A percentile compares a stretch with the other conserved stretches of the same genome.
Evolutionary conservation across 768 basidiomycete species (phyloP).

Genomic region (Gloeopeniophorella convolvens): DNA sequence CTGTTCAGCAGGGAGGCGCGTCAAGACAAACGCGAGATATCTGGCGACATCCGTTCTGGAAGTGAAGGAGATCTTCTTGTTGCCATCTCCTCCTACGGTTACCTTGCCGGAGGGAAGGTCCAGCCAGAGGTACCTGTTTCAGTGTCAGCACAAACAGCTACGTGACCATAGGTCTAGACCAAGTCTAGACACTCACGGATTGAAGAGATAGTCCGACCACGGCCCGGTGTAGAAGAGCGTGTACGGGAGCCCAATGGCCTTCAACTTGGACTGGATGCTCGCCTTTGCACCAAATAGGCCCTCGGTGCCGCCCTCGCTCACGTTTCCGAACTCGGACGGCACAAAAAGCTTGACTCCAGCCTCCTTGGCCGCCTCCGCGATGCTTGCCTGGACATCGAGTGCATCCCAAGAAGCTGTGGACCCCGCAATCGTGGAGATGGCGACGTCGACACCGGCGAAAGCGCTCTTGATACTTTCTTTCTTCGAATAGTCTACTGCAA

Average conservation of each 20-base stretch:
- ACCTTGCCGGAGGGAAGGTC: slow-evolving; percentile 19
- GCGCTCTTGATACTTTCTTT: slow-evolving; percentile 7
- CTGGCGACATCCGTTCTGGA: slow-evolving; percentile 20
- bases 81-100: slow-evolving; percentile 16
- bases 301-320: slow-evolving; percentile 10
- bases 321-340: slow-evolving; percentile 27
- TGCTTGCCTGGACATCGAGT: slow-evolving; percentile 14
- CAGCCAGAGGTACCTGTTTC: slow-evolving; percentile 8
- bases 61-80: slow-evolving; percentile 15
- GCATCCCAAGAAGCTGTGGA: no score
- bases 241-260: slow-evolving; percentile 10
- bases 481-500: slow-evolving; percentile 14
- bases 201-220: slow-evolving; percentile 10
- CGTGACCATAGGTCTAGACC: no score
- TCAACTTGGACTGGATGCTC: slow-evolving; percentile 2
- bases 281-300: slow-evolving; percentile 9
- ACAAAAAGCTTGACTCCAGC: slow-evolving; percentile 29
- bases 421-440: slow-evolving; percentile 14
- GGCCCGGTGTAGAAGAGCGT: slow-evolving; percentile 19
- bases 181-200: slow-evolving; percentile 14
- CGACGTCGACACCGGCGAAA: slow-evolving; percentile 9
- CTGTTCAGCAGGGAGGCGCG: slow-evolving; percentile 8
- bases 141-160: neutral
- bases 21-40: slow-evolving; percentile 18
- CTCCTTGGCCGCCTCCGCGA: slow-evolving; percentile 22